These are phyloP conservation scores for Spathaspora passalidarum DNA, from an alignment of 805 yeast species.

Conservation along the genomic window DNA sequence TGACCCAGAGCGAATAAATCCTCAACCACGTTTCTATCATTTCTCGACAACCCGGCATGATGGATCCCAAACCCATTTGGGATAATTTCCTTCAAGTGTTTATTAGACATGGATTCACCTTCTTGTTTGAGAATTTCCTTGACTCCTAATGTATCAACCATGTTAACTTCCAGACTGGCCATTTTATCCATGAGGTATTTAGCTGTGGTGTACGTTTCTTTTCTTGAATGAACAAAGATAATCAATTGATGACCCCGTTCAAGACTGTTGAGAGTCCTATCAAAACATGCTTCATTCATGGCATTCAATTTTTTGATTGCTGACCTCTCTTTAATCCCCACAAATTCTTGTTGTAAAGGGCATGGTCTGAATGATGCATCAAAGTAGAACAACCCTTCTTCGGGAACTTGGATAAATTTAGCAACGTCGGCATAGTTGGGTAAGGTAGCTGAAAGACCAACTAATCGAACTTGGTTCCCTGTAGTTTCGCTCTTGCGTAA, in stretches of 20 bases:
- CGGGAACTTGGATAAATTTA: conserved; percentile 64
- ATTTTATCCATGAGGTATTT: conserved; percentile 64
- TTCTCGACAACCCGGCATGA: conserved; percentile 81
- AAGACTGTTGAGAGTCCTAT: conserved; percentile 57
- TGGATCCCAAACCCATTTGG: conserved; percentile 82
- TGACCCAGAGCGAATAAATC: conserved; percentile 87
- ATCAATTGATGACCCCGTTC: conserved; percentile 74
- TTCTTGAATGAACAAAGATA: conserved; percentile 90
- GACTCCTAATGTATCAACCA: conserved; percentile 53
- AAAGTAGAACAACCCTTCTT: conserved; percentile 69
- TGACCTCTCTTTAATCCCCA: conserved; percentile 82
- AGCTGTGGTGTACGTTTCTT: conserved; percentile 86
- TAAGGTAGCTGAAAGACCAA: conserved; percentile 89
- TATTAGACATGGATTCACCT: conserved; percentile 51
- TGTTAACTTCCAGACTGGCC: conserved; percentile 44
- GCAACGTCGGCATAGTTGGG: conserved; percentile 91
- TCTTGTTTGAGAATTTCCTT: conserved; percentile 63
- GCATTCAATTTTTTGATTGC: conserved; percentile 76
- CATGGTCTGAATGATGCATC: conserved; percentile 87
- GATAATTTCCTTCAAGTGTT: conserved; percentile 55
- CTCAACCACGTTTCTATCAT: conserved; percentile 75
- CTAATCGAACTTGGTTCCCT: conserved; percentile 55
- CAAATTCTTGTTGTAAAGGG: conserved; percentile 82
- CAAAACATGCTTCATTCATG: conserved; percentile 88
- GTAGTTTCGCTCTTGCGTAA: conserved; percentile 44